Base-by-base conservation (phyloP, 805 yeast species). In the Wickerhamomyces subpelliculosus region DNA sequence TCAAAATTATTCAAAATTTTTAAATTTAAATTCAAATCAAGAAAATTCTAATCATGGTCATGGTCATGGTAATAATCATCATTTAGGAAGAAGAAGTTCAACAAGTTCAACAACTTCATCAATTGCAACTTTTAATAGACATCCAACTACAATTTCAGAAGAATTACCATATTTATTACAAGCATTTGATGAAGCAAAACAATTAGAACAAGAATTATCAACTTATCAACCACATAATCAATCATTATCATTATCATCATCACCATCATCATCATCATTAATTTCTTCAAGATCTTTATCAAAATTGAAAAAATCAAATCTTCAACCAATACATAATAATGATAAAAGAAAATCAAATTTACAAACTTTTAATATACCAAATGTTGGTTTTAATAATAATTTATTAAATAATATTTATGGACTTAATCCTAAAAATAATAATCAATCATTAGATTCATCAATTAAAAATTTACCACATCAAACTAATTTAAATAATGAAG, bases 121-220 rank as follows among this genome's bases (percentile, higher is more conserved):
- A 5, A 49, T 61, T 4, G 54, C 67, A 2, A 59, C 73, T 2
- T 52, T 67, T 25, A 51, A 61, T 41, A 59, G 68, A 41, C 73
- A 68, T 28, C 68, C 67, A 43, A 70, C 84, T 0, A 72, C 82
- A 8, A 61, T 82, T 13, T 52, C 78, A 2, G 82, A 78, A 35
- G 84, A 80, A 51, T 54, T 82, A 43, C 90, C 90, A 1, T 71
- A 70, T 41, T 57, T 82, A 49, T 64, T 81, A 70, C 65, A 74
- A 18, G 88, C 86, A 14, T 82, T 81, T 51, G 72, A 75, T 52
- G 74, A 76, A 42, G 83, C 81, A 3, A 75, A 68, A 45, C 72
- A 67, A 27, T 59, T 76, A 13, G 82, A 77, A 40, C 72, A 72
- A 44, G 85, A 78, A 39, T 45, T 68, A 12, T 41, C 51, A 1